Evolutionary conservation across 148 eudicot genomes (phyloP), one percentile per base, ranked within the genome.

Genomic region (Vaccinium corymbosum): DNA sequence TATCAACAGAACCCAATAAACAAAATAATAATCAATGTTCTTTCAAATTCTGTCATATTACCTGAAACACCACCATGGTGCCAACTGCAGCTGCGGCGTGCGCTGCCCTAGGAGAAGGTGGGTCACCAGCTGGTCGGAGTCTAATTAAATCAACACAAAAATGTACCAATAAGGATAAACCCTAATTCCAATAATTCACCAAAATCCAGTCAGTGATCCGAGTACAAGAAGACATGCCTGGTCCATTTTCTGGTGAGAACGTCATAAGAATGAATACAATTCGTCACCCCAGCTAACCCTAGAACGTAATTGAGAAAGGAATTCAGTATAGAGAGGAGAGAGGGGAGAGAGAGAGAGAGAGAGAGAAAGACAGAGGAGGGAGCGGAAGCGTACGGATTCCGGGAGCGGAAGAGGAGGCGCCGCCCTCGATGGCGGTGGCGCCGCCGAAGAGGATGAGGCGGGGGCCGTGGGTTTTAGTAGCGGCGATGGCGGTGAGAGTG

Each of bases 61-160:
- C 99, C 97, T 97, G 99, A 93, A 97, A 94, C 14, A 94, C 99
- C 85, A 97, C 98, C 98, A 97, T 93, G 19, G 99, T 93, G 25
- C 98, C 98, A 52, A 97, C 97, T 10, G 97, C 99, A 76, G 97
- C 95, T 1, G 99, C 99, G 0, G 93, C 91, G 77, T 94, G 99
- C 4, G 99, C 99, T 32, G 98, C 99, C 92, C 99, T 91, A 12
- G 97, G 99, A 8, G 99, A 97, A 29, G 99, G 98, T 22, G 99
- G 97, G 8, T 97, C 99, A 32, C 98, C 99, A 0, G 95, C 95
- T 1, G 99, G 98, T 51, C 91, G 89, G 61, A 97, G 89, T 77
- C 99, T 97, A 64, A 80, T 57, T 25, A 81, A 17, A 46, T 27
- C 2, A 35, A 82, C 79, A 14, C 81, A 14, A 42, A 79, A 17